Evolutionary conservation across 1,284 basidiomycete genomes (phyloP).

Genomic region (Cutaneotrichosporon cavernicola): DNA sequence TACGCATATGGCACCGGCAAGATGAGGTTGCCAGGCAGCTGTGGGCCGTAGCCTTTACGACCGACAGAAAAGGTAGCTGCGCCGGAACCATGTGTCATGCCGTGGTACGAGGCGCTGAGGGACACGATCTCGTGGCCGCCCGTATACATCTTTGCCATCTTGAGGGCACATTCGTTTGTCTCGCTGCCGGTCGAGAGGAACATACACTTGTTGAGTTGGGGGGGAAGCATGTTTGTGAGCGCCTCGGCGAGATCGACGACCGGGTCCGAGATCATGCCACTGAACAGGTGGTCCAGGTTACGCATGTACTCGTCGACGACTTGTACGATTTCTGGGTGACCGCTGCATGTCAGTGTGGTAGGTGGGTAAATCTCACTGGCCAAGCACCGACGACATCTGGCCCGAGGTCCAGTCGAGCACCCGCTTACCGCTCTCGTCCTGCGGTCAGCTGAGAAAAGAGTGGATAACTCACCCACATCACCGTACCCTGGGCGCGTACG

Average conservation of each 20-base stretch:
- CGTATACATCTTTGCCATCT: slow-evolving; percentile 46
- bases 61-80: slow-evolving; percentile 42
- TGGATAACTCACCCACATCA: slow-evolving; percentile 17
- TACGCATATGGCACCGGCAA: slow-evolving; percentile 36
- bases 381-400: slow-evolving; percentile 40
- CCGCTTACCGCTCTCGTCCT: slow-evolving; percentile 35
- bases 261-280: slow-evolving; percentile 37
- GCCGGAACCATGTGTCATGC: slow-evolving; percentile 40
- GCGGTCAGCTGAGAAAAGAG: background rate
- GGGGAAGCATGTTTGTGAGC: slow-evolving; percentile 32
- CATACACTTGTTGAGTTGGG: slow-evolving; percentile 32
- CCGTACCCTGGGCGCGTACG: slow-evolving; percentile 27
- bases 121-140: slow-evolving; percentile 42
- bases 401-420: slow-evolving; percentile 46
- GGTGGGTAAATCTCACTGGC: slow-evolving; percentile 23
- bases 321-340: slow-evolving; percentile 40
- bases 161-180: slow-evolving; percentile 41
- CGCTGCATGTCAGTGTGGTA: slow-evolving; percentile 12
- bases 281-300: slow-evolving; percentile 44
- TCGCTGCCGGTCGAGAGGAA: slow-evolving; percentile 44
- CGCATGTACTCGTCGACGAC: slow-evolving; percentile 31
- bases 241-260: slow-evolving; percentile 34
- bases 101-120: slow-evolving; percentile 37
- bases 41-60: slow-evolving; percentile 39
- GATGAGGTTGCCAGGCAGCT: slow-evolving; percentile 32